Evolutionary conservation across 139 green algal genomes (phyloP).

Genomic region (Eudorina sp.): DNA sequence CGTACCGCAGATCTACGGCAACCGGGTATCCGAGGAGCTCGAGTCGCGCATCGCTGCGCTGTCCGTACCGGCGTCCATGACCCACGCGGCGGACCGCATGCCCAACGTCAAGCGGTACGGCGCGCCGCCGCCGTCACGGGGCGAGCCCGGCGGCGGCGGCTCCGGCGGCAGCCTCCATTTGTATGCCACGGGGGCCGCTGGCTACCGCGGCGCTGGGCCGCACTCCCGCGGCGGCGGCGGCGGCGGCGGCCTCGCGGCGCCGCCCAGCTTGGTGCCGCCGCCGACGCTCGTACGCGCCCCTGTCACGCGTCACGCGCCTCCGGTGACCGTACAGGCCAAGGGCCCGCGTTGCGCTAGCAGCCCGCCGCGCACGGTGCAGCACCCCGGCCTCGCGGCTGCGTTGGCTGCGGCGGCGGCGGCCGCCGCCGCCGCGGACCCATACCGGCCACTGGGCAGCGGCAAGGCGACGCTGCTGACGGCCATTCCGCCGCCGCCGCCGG

Average conservation of each 20-base stretch:
- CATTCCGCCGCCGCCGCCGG: slow-evolving; percentile 12
- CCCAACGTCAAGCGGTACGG: not conserved
- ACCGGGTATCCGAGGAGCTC: slow-evolving; percentile 29
- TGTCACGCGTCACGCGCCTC: not conserved
- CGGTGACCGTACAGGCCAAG: not conserved
- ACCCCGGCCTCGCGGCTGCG: not conserved
- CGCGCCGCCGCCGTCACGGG: not conserved
- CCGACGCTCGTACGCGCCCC: not conserved
- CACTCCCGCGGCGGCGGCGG: not conserved
- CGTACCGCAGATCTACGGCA: slow-evolving; percentile 33
- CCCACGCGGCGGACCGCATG: slow-evolving; percentile 8
- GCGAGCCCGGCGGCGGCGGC: not conserved
- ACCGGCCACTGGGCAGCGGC: slow-evolving; percentile 18
- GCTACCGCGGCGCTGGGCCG: not conserved
- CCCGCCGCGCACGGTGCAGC: not conserved
- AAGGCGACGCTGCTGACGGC: slow-evolving; percentile 33
- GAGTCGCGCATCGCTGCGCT: not conserved
- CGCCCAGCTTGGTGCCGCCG: slow-evolving; percentile 22
- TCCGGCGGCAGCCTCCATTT: not conserved
- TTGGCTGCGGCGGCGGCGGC: not conserved
- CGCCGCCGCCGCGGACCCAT: not conserved
- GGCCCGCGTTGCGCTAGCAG: slow-evolving; percentile 5
- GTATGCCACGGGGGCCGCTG: not conserved
- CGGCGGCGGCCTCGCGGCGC: not conserved
- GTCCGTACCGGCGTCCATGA: not conserved